phyloP scores from a whole-genome alignment of 169 alveolate genomes.

The Toxoplasma gondii region DNA sequence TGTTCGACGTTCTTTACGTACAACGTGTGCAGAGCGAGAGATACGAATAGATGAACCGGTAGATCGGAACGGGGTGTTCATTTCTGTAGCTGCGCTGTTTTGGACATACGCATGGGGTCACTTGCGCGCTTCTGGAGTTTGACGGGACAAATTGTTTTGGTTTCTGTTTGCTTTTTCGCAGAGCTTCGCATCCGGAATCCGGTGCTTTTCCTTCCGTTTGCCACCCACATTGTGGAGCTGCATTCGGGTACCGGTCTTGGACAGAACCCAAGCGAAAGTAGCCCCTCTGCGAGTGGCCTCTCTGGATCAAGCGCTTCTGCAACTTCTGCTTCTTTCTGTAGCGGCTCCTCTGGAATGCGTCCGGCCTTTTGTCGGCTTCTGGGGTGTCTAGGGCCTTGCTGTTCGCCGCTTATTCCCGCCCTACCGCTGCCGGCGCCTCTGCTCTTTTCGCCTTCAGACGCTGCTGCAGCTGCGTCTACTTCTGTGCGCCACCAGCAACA shows the following conservation, averaged over 20 bases:
- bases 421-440: background rate
- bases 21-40: too few species aligned
- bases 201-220: conserved; percentile 32
- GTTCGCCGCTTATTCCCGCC: conserved; percentile 9
- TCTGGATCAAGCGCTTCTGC: background rate
- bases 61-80: too few species aligned
- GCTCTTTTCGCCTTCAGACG: background rate
- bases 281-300: background rate
- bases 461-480: background rate
- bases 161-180: background rate
- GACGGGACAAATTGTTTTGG: background rate
- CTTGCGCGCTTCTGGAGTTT: too few species aligned
- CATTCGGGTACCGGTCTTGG: background rate
- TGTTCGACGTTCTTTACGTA: background rate
- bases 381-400: conserved; percentile 46
- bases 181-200: conserved; percentile 39
- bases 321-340: background rate
- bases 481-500: conserved; percentile 31
- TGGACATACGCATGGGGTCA: too few species aligned
- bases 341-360: background rate
- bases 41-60: too few species aligned
- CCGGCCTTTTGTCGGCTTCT: conserved; percentile 41
- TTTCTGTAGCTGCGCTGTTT: too few species aligned
- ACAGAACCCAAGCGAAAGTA: conserved; percentile 27
- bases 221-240: conserved; percentile 22